Evolutionary conservation across 106 monocot species (phyloP).

Genomic region (Agapanthus africanus): DNA sequence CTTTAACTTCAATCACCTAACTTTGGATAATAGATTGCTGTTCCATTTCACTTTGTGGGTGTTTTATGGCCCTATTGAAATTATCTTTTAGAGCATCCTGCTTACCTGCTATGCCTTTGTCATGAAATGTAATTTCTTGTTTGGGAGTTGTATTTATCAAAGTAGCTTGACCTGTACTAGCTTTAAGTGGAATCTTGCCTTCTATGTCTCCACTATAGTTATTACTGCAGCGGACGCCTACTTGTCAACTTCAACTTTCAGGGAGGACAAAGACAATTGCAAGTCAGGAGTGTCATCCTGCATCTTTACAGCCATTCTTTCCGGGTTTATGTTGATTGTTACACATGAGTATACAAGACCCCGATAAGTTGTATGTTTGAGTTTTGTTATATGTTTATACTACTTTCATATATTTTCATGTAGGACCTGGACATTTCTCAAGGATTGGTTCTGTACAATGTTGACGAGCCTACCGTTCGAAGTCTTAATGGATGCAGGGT

Average conservation of each 20-base stretch:
- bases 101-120: background rate
- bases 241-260: background rate
- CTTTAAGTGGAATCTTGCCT: no score
- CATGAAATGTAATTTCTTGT: no score
- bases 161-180: background rate
- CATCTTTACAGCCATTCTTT: background rate
- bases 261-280: background rate
- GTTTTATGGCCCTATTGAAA: no score
- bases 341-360: background rate
- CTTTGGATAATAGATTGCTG: no score
- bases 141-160: no score
- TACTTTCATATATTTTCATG: background rate
- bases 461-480: slow-evolving; percentile 89
- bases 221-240: background rate
- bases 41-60: no score
- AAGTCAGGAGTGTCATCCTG: background rate
- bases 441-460: slow-evolving; percentile 68
- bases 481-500: slow-evolving; percentile 99
- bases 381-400: background rate
- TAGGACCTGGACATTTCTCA: slow-evolving; percentile 95
- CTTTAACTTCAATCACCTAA: no score
- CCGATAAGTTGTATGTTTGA: background rate
- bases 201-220: background rate
- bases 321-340: background rate
- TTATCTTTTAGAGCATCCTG: background rate